Evolutionary conservation across 2,329 filamentous ascomycete genomes (phyloP).

Genomic region (Stenocarpella maydis): DNA sequence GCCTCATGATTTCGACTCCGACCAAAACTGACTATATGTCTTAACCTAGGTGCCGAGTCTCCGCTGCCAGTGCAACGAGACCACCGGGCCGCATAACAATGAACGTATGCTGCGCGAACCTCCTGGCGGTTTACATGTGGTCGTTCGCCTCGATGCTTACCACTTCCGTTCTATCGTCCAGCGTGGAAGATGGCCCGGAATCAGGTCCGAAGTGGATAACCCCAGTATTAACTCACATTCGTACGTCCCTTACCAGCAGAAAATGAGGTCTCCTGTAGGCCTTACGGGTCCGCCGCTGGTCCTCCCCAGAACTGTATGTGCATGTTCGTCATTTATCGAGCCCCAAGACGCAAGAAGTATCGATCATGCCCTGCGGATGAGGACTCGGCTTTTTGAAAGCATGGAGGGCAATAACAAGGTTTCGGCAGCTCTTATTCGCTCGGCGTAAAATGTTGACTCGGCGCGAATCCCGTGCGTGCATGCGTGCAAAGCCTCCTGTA

Average conservation of each 20-base stretch:
- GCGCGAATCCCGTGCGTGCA: not conserved
- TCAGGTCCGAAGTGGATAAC: not conserved
- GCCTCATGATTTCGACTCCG: not conserved
- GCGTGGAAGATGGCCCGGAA: not conserved
- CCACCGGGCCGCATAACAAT: not conserved
- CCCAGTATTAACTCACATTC: not conserved
- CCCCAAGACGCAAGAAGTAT: not conserved
- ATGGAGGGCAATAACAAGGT: not conserved
- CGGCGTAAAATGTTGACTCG: not conserved
- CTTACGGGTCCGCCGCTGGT: not conserved
- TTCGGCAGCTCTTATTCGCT: conserved; percentile 3
- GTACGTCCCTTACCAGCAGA: too few relatives aligned
- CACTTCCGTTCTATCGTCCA: not conserved
- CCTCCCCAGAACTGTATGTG: too few relatives aligned
- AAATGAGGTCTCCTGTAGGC: not conserved
- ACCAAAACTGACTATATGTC: not conserved
- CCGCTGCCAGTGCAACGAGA: not conserved
- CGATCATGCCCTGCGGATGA: not conserved
- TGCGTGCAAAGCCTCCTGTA: not conserved
- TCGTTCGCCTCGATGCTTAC: not conserved
- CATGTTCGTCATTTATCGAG: too few relatives aligned
- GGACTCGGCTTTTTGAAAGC: not conserved
- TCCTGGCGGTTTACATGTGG: too few relatives aligned
- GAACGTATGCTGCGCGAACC: not conserved
- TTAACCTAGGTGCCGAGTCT: not conserved